Percentiles rank a stretch among this genome's conserved stretches.
Conservation (phyloP, 192 early-diverging fungal species). For the Gigaspora rosea region DNA sequence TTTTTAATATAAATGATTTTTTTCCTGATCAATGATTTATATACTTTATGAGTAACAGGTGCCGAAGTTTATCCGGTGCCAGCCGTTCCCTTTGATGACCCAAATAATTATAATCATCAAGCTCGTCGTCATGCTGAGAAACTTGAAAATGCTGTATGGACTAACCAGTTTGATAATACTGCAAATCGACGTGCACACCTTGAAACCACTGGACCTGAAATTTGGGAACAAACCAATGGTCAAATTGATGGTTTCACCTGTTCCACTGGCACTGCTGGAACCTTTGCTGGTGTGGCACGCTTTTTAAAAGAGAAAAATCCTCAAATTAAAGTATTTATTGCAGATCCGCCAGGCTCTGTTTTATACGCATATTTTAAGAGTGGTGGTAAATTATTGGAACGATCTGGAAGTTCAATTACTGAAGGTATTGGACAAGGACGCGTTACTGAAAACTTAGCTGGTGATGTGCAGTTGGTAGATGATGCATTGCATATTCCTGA, state of each 20-base stretch:
- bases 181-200: constrained; percentile 91
- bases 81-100: constrained; percentile 88
- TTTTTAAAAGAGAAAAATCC: constrained; percentile 80
- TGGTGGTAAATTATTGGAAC: constrained; percentile 63
- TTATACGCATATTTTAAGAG: constrained; percentile 81
- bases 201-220: constrained; percentile 96
- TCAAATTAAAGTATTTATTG: constrained; percentile 77
- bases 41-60: constrained; percentile 40
- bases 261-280: constrained; percentile 91
- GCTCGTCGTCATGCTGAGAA: constrained; percentile 79
- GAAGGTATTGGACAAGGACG: constrained; percentile 97
- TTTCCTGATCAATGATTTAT: neutral
- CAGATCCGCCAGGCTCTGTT: constrained; percentile 94
- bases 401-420: constrained; percentile 85
- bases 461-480: constrained; percentile 78
- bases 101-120: constrained; percentile 94
- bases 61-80: constrained; percentile 94
- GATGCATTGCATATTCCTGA: constrained; percentile 83
- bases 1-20: neutral
- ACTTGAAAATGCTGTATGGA: constrained; percentile 87
- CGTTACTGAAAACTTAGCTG: constrained; percentile 85
- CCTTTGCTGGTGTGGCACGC: constrained; percentile 80
- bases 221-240: constrained; percentile 82
- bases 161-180: constrained; percentile 94
- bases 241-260: constrained; percentile 89